Conservation (phyloP, 148 eudicot genomes). For the Rhododendron griersonianum region DNA sequence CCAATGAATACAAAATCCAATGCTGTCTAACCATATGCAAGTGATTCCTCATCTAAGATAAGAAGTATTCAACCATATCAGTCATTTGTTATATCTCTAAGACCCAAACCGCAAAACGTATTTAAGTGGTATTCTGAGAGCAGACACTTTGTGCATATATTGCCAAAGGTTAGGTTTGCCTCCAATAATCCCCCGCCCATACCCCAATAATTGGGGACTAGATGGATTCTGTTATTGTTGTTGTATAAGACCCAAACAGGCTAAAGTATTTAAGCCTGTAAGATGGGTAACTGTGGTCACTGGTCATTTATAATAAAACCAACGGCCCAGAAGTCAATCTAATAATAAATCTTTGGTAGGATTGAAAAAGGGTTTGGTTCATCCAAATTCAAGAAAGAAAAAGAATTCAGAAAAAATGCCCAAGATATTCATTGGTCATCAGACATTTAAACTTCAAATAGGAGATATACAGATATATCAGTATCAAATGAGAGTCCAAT, state of each 20-base stretch:
- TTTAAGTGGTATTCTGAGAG: background rate
- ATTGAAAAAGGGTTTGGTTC: background rate
- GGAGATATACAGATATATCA: background rate
- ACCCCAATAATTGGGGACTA: too few species aligned
- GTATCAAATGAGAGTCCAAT: background rate
- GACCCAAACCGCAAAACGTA: background rate
- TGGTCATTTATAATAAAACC: background rate
- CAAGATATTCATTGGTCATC: background rate
- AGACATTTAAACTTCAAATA: background rate
- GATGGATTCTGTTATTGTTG: too few species aligned
- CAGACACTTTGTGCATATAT: too few species aligned
- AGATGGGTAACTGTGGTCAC: background rate
- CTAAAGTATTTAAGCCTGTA: background rate
- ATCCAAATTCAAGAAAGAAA: background rate
- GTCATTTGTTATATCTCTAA: background rate
- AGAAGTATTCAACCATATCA: background rate
- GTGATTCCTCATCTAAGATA: background rate
- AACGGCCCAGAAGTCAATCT: background rate
- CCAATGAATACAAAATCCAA: background rate
- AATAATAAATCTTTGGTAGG: background rate
- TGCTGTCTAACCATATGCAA: background rate
- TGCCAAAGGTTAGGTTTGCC: too few species aligned
- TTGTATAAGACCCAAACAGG: background rate
- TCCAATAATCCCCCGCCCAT: too few species aligned
- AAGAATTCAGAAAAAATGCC: background rate